Evolutionary conservation across 225 moss, liverwort and hornwort species (phyloP).

Genomic region (Climacium dendroides): DNA sequence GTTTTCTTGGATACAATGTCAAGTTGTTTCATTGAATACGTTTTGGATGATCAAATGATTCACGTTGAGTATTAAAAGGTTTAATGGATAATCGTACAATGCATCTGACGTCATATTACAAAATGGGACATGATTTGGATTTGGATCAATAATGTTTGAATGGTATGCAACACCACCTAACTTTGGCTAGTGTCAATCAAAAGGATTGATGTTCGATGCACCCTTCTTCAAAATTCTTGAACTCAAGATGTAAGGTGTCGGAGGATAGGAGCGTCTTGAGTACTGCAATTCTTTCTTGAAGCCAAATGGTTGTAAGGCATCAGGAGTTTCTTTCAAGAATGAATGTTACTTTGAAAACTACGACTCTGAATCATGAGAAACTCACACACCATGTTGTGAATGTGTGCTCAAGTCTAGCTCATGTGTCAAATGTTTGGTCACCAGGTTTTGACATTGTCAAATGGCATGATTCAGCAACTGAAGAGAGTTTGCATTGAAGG

Average conservation of each 20-base stretch:
- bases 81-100: neutral
- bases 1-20: neutral
- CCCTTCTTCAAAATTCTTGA: neutral
- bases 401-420: neutral
- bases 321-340: neutral
- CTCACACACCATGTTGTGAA: too few species aligned
- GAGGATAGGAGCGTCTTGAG: neutral
- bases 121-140: too few species aligned
- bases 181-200: neutral
- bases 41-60: neutral
- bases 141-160: neutral
- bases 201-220: neutral
- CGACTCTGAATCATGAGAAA: neutral
- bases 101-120: neutral
- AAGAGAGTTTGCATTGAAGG: neutral
- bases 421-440: neutral
- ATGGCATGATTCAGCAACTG: neutral
- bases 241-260: neutral
- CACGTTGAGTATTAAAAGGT: too few species aligned
- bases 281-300: neutral
- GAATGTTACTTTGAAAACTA: neutral
- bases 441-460: neutral
- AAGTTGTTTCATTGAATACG: neutral
- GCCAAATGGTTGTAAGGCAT: neutral
- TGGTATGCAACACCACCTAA: neutral